Percentiles rank a stretch among this genome's conserved stretches.
Evolutionary conservation across 805 yeast species (phyloP).

Genomic region (Ogataea trehaloabstinens): DNA sequence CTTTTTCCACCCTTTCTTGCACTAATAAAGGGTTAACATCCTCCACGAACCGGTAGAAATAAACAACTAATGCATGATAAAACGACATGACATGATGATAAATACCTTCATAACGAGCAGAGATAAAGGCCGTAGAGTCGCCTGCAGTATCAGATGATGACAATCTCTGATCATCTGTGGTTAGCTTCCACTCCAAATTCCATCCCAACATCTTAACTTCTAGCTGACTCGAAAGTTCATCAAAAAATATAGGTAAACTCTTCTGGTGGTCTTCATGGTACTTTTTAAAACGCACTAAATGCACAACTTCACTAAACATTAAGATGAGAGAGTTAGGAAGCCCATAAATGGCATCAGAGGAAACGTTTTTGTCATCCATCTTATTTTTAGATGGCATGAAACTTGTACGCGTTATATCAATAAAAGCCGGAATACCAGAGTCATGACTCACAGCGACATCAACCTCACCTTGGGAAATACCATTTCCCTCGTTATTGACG

Average conservation of each 20-base stretch:
- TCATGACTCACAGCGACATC: slow-evolving; percentile 3
- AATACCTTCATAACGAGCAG: slow-evolving; percentile 66
- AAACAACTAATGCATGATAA: slow-evolving; percentile 67
- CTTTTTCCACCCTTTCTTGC: slow-evolving; percentile 61
- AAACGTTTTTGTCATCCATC: slow-evolving; percentile 54
- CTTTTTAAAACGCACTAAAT: slow-evolving; percentile 59
- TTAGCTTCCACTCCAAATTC: slow-evolving; percentile 73
- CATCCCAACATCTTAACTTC: slow-evolving; percentile 58
- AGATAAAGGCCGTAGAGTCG: slow-evolving; percentile 41
- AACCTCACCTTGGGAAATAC: slow-evolving; percentile 3
- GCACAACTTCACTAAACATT: slow-evolving; percentile 70
- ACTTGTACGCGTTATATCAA: slow-evolving; percentile 41
- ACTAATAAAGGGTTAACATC: slow-evolving; percentile 52
- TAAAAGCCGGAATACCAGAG: slow-evolving; percentile 37
- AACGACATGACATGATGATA: slow-evolving; percentile 81
- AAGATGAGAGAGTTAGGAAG: slow-evolving; percentile 76
- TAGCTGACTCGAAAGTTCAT: slow-evolving; percentile 35
- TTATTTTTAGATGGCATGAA: slow-evolving; percentile 40
- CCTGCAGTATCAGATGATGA: slow-evolving; percentile 11
- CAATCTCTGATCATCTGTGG: slow-evolving; percentile 27
- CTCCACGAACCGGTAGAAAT: slow-evolving; percentile 64
- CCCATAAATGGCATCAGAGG: slow-evolving; percentile 81
- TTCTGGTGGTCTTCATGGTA: slow-evolving; percentile 41
- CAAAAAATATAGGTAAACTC: slow-evolving; percentile 35
- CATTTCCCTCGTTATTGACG: slow-evolving; percentile 31